Evolutionary conservation across 495 filamentous ascomycete genomes (phyloP), one percentile per base, ranked within the genome.

Genomic region (Pseudotulostoma volvatum): DNA sequence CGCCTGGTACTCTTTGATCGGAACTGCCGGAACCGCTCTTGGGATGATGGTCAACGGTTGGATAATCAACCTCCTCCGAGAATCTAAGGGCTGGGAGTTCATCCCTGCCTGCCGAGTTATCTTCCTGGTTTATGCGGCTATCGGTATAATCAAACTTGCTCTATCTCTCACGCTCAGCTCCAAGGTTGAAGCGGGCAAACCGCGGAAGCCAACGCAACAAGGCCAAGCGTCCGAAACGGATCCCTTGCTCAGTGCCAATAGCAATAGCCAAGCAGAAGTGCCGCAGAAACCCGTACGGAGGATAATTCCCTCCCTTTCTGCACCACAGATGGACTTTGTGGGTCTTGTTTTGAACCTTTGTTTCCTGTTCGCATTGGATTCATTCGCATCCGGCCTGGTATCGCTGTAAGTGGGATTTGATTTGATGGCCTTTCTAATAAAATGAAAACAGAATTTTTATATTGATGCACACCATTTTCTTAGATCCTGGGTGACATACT

Each of bases 1-100:
- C 48, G 76, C 83, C 5, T 92, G 84, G 84, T 85, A 90, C 49
- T 74, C 73, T 0, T 64, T 88, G 7, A 49, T 78, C 7, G 81
- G 79, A 7, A 69, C 67, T 1, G 59, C 73, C 0, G 79, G 76
- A 0, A 71, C 73, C 0, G 77, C 81, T 1, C 52, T 71, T 5
- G 84, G 84, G 0, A 71, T 74, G 38, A 57, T 82, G 43, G 48
- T 64, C 11, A 74, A 74, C 34, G 84, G 84, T 8, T 78, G 77
- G 70, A 48, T 73, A 2, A 66, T 81, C 7, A 66, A 69, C 37
- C 50, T 60, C 18, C 54, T 81, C 2, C 57, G 67, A 21, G 51
- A 53, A 0, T 44, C 45, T 14, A 58, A 66, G 3, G 60, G 57
- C 0, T 81, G 74, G 70, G 60, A 59, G 0, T 67, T 66, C 7